Evolutionary conservation across 106 monocot species (phyloP).

Genomic region (Triglochin maritima): DNA sequence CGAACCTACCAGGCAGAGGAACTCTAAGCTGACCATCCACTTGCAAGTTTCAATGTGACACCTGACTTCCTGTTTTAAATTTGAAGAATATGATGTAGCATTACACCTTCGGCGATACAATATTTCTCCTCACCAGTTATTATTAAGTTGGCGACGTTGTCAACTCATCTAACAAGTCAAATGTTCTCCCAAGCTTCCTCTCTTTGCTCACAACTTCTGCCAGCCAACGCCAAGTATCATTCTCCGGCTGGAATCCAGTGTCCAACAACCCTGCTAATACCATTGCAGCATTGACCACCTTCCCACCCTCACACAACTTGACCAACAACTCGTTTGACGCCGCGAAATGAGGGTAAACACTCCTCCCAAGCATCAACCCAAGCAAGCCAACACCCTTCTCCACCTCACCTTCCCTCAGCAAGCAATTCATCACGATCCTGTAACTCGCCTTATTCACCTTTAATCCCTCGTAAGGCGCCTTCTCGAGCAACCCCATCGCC

Average conservation of each 20-base stretch:
- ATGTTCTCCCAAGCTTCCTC: constrained; percentile 39
- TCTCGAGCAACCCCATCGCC: constrained; percentile 55
- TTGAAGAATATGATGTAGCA: too few species aligned
- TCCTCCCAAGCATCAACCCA: constrained; percentile 55
- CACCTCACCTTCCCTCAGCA: constrained; percentile 37
- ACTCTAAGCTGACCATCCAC: too few species aligned
- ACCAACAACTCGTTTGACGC: constrained; percentile 69
- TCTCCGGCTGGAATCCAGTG: constrained; percentile 56
- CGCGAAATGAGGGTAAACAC: constrained; percentile 66
- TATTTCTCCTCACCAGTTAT: too few species aligned
- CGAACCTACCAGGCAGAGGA: too few species aligned
- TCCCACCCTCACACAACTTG: constrained; percentile 47
- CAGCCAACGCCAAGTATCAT: constrained; percentile 41
- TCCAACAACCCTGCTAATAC: constrained; percentile 54
- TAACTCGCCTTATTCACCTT: constrained; percentile 68
- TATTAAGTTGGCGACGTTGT: background rate
- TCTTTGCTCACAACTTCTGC: constrained; percentile 40
- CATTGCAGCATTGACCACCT: constrained; percentile 46
- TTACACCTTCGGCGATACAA: too few species aligned
- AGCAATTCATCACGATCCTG: constrained; percentile 71
- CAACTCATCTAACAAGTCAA: constrained; percentile 35
- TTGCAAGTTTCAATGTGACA: too few species aligned
- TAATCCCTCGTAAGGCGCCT: constrained; percentile 36
- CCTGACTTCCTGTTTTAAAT: too few species aligned
- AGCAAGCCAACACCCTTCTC: constrained; percentile 52